phyloP scores from a whole-genome alignment of 495 filamentous ascomycete species.

The Xylaria acuta region DNA sequence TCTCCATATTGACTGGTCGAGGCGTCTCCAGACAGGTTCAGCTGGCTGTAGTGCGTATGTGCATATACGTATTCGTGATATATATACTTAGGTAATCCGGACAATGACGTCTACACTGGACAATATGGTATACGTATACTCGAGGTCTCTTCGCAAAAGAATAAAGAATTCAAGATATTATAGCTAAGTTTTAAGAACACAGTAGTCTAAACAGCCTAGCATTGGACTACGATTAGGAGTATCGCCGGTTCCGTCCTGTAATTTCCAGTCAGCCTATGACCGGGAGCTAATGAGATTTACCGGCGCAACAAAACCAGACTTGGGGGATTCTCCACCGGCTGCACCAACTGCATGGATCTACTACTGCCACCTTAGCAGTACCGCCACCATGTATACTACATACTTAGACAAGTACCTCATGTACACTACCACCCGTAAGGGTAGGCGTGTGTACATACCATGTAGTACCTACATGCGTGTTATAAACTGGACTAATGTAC shows the following conservation, averaged over 20 bases:
- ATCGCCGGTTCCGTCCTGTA: conserved; percentile 19
- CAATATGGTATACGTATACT: not conserved
- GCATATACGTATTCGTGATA: too few species aligned
- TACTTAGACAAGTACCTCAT: not conserved
- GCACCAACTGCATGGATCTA: conserved; percentile 9
- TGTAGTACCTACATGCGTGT: too few species aligned
- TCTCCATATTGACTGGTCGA: not conserved
- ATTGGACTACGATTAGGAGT: not conserved
- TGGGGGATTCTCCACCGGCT: conserved; percentile 10
- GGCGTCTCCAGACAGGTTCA: not conserved
- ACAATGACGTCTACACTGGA: not conserved
- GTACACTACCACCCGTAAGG: not conserved
- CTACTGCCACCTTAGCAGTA: too few species aligned
- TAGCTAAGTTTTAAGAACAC: not conserved
- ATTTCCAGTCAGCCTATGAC: conserved; percentile 23
- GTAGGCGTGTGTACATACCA: not conserved
- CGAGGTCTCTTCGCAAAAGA: not conserved
- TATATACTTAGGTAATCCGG: too few species aligned
- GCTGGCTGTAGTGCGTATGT: not conserved
- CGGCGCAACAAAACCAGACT: not conserved
- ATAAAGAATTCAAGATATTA: not conserved
- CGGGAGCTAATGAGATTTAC: conserved; percentile 21
- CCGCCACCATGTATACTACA: not conserved
- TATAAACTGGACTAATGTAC: too few species aligned
- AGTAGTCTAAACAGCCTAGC: not conserved